A percentile compares a stretch with the other conserved stretches of the same genome.
These are phyloP conservation scores for Hypoxylon sp. DNA, from an alignment of 2,329 filamentous ascomycete genomes.

Conservation along the genomic window DNA sequence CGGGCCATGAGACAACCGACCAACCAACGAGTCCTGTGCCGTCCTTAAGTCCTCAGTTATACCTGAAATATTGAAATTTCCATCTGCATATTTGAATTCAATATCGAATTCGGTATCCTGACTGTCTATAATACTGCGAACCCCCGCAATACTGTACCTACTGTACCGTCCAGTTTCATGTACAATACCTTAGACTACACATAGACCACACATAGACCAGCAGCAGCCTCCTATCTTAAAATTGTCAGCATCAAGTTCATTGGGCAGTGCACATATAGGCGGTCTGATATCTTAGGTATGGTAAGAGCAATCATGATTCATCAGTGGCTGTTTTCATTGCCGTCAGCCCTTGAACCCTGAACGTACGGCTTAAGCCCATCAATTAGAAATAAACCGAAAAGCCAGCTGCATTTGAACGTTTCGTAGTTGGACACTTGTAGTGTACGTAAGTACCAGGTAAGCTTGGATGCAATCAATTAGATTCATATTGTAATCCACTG, in stretches of 20 bases:
- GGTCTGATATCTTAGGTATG: constrained; percentile 22
- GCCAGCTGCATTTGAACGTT: constrained; percentile 7
- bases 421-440: constrained; percentile 6
- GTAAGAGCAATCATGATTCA: constrained; percentile 25
- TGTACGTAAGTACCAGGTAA: neutral
- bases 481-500: constrained; percentile 27
- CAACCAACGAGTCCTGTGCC: constrained; percentile 22
- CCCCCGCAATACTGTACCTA: constrained; percentile 24
- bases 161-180: constrained; percentile 30
- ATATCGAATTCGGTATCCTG: constrained; percentile 26
- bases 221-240: constrained; percentile 28
- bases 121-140: constrained; percentile 26
- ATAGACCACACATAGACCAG: constrained; percentile 20
- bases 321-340: constrained; percentile 20
- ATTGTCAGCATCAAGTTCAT: constrained; percentile 37
- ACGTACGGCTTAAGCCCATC: constrained; percentile 13
- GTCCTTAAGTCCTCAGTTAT: constrained; percentile 30
- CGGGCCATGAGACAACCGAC: constrained; percentile 23
- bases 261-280: constrained; percentile 24
- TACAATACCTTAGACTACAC: constrained; percentile 2
- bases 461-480: constrained; percentile 15
- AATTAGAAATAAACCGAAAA: constrained; percentile 16
- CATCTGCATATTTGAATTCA: constrained; percentile 33
- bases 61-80: constrained; percentile 36
- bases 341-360: constrained; percentile 19